phyloP scores from a whole-genome alignment of 2,329 filamentous ascomycete genomes.

The Calonectria hawksworthii region DNA sequence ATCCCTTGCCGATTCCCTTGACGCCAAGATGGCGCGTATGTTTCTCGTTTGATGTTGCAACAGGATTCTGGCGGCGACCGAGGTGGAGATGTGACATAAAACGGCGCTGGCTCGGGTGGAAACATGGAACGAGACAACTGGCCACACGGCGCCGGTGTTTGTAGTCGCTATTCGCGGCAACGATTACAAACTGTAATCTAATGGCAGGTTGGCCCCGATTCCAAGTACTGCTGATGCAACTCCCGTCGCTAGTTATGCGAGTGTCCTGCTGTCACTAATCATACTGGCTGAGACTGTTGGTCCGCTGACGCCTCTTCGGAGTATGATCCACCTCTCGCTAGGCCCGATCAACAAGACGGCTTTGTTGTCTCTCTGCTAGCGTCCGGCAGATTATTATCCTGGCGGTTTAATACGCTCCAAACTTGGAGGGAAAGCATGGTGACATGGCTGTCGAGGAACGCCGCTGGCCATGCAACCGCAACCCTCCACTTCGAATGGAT shows the following conservation, averaged over 20 bases:
- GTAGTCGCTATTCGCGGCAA: slow-evolving; percentile 27
- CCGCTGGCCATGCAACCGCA: slow-evolving; percentile 23
- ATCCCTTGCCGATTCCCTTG: background rate
- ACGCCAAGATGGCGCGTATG: slow-evolving; percentile 12
- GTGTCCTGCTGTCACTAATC: slow-evolving; percentile 9
- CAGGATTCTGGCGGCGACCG: background rate
- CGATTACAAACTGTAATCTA: slow-evolving; percentile 18
- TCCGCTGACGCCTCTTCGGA: slow-evolving; percentile 18
- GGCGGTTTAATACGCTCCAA: background rate
- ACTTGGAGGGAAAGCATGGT: slow-evolving; percentile 11
- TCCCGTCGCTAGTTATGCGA: slow-evolving; percentile 18
- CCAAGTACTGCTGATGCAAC: slow-evolving; percentile 8
- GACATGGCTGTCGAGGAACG: slow-evolving; percentile 12
- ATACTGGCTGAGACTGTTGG: slow-evolving; percentile 13
- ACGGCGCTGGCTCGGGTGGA: background rate
- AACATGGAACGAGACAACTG: slow-evolving; percentile 4
- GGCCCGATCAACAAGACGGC: background rate
- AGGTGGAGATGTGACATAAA: slow-evolving; percentile 21
- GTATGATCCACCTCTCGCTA: slow-evolving; percentile 13
- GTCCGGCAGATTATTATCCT: background rate
- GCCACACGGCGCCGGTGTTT: background rate
- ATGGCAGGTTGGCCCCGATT: slow-evolving; percentile 3
- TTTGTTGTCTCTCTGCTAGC: background rate
- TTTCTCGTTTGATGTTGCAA: slow-evolving; percentile 13
- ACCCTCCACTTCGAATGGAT: slow-evolving; percentile 6